A percentile compares a stretch with the other conserved stretches of the same genome.
Conservation (phyloP, 257 asterid species). For the Primulina eburnea region DNA sequence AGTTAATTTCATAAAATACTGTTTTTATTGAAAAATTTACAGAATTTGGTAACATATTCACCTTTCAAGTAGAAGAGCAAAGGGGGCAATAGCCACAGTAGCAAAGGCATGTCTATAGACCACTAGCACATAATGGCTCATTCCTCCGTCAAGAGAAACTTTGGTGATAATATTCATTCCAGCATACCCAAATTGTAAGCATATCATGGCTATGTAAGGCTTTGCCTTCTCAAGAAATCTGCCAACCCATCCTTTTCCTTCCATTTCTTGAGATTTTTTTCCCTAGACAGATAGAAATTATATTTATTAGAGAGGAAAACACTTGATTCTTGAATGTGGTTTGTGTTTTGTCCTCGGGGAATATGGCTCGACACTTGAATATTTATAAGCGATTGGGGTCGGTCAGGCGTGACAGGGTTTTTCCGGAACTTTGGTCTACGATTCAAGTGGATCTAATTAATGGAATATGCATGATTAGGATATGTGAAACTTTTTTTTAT, state of each 20-base stretch:
- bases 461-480: conserved; percentile 51
- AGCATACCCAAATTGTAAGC: conserved; percentile 85
- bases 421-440: conserved; percentile 18
- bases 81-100: conserved; percentile 83
- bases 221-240: conserved; percentile 52
- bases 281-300: background rate
- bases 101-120: conserved; percentile 93
- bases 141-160: conserved; percentile 81
- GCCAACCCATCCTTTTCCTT: conserved; percentile 48
- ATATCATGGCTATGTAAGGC: conserved; percentile 89
- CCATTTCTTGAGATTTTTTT: conserved; percentile 42
- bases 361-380: conserved; percentile 17
- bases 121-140: conserved; percentile 91
- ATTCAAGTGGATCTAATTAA: conserved; percentile 27
- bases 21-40: too few relatives aligned
- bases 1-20: background rate
- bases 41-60: conserved; percentile 4
- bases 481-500: too few relatives aligned
- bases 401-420: background rate
- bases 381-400: conserved; percentile 45
- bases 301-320: conserved; percentile 49
- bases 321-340: conserved; percentile 25
- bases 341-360: conserved; percentile 61
- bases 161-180: conserved; percentile 91
- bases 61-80: conserved; percentile 83